Conservation (phyloP, 345 rosid species). For the Populus deltoides region DNA sequence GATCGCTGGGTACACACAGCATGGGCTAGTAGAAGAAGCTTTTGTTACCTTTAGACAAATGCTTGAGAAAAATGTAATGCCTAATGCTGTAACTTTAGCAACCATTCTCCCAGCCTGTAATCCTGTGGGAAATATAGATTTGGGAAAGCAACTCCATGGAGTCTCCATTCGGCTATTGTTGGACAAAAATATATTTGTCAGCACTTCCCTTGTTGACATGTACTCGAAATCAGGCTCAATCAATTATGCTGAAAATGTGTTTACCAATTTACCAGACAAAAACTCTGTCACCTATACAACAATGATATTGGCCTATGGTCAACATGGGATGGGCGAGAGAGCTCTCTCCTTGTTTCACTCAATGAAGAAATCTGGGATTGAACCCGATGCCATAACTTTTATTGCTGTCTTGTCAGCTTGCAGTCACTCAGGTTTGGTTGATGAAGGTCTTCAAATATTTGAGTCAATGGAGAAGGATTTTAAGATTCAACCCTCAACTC, state of each 20-base stretch:
- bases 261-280: conserved; percentile 46
- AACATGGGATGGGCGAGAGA: conserved; percentile 74
- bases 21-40: conserved; percentile 57
- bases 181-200: conserved; percentile 68
- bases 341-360: conserved; percentile 74
- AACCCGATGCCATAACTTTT: conserved; percentile 71
- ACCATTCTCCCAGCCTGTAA: conserved; percentile 79
- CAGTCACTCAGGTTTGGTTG: conserved; percentile 70
- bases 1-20: conserved; percentile 79
- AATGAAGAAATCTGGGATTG: conserved; percentile 46
- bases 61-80: conserved; percentile 55
- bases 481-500: conserved; percentile 56
- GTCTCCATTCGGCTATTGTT: conserved; percentile 57
- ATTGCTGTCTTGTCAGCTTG: conserved; percentile 83
- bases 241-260: conserved; percentile 55
- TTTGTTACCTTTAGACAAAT: conserved; percentile 50
- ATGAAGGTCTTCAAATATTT: conserved; percentile 71
- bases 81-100: conserved; percentile 72
- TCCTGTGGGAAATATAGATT: conserved; percentile 52
- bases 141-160: conserved; percentile 81
- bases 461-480: conserved; percentile 54
- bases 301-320: conserved; percentile 83
- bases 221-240: conserved; percentile 80
- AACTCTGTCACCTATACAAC: conserved; percentile 76
- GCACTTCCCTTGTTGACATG: conserved; percentile 77